These are phyloP conservation scores for Staphylotrichum longicolle DNA, from an alignment of 495 filamentous ascomycete genomes.

Conservation along the genomic window DNA sequence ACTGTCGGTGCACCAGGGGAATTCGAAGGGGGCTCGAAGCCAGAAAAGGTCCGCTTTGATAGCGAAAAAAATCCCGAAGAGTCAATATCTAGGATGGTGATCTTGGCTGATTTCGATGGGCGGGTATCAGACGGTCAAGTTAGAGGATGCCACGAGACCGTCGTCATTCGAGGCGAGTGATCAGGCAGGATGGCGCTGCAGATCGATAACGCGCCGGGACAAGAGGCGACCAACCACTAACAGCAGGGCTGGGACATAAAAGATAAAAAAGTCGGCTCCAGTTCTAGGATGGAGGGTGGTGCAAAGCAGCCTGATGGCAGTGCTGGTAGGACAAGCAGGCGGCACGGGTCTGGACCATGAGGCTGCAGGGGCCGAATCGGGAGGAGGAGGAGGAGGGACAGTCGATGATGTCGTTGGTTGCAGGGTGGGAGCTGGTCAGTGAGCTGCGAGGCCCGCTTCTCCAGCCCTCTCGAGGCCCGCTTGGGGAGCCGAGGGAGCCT, in stretches of 20 bases:
- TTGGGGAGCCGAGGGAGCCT: too few species aligned
- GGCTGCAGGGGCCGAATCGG: neutral
- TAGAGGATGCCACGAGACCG: slow-evolving; percentile 34
- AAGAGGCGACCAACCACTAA: neutral
- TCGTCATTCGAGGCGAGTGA: slow-evolving; percentile 22
- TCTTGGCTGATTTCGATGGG: neutral
- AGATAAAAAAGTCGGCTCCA: neutral
- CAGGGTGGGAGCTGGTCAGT: neutral
- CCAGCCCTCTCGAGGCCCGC: neutral
- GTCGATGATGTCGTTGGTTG: neutral
- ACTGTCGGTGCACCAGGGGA: neutral
- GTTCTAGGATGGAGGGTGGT: neutral
- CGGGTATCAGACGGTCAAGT: slow-evolving; percentile 31
- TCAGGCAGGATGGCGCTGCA: slow-evolving; percentile 9
- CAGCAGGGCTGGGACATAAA: slow-evolving; percentile 4
- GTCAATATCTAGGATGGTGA: neutral
- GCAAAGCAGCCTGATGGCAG: slow-evolving; percentile 10
- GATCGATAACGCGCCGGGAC: slow-evolving; percentile 9
- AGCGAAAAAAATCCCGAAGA: too few species aligned
- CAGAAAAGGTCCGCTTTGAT: neutral
- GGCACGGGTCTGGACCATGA: slow-evolving; percentile 17
- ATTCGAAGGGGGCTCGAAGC: neutral
- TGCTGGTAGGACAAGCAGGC: slow-evolving; percentile 6
- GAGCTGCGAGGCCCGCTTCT: neutral
- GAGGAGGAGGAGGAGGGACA: neutral